Conservation (phyloP, 2,329 filamentous ascomycete species). For the Talaromyces sp. region DNA sequence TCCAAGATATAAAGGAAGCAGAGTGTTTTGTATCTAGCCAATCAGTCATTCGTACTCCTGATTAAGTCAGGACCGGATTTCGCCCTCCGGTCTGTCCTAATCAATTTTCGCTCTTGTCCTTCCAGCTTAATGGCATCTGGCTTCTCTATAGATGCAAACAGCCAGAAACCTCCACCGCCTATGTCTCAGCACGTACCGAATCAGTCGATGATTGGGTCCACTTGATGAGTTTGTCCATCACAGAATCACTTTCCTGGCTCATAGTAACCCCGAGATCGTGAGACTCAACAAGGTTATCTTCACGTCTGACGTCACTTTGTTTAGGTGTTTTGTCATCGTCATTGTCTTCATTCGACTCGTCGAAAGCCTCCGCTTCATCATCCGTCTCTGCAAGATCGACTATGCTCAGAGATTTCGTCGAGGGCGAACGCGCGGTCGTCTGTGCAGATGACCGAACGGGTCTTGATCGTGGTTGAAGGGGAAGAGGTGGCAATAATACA, state of each 20-base stretch:
- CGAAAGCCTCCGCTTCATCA: background rate
- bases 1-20: background rate
- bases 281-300: background rate
- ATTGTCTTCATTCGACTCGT: background rate
- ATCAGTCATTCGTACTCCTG: constrained; percentile 1
- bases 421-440: constrained; percentile 5
- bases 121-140: background rate
- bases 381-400: background rate
- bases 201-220: constrained; percentile 19
- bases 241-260: constrained; percentile 16
- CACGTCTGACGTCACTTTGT: background rate
- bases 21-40: background rate
- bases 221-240: constrained; percentile 15
- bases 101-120: background rate
- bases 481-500: constrained; percentile 19
- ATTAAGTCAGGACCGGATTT: background rate
- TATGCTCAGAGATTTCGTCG: constrained; percentile 4
- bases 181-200: constrained; percentile 8
- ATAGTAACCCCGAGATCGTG: background rate
- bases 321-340: constrained; percentile 14
- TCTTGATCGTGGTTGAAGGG: constrained; percentile 18
- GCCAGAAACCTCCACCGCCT: background rate
- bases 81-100: background rate
- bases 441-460: constrained; percentile 19
- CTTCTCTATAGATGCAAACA: background rate